These are phyloP conservation scores for Yamagishiella unicocca DNA, from an alignment of 139 green algal species.

Conservation along the genomic window DNA sequence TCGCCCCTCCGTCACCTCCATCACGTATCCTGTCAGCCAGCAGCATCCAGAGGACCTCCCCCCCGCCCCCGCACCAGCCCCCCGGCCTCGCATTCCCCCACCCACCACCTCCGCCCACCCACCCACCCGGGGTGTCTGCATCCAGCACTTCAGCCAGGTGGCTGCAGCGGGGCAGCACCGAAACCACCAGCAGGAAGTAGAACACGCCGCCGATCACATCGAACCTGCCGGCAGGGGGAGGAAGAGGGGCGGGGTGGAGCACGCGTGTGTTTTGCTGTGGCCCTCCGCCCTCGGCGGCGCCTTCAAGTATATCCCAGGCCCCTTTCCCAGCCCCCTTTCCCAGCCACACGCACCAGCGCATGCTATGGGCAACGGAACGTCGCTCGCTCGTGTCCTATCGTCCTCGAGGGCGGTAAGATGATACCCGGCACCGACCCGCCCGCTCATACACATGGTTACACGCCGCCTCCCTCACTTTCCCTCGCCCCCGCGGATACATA, in stretches of 20 bases:
- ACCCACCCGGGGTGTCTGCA: slow-evolving; percentile 25
- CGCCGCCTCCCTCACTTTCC: too few relatives aligned
- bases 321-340: background rate
- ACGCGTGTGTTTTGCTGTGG: background rate
- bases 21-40: background rate
- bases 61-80: background rate
- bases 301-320: background rate
- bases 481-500: too few relatives aligned
- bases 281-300: background rate
- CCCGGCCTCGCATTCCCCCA: background rate
- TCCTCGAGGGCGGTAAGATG: too few relatives aligned
- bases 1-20: background rate
- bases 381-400: too few relatives aligned
- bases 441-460: too few relatives aligned
- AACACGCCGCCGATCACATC: slow-evolving; percentile 88
- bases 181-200: slow-evolving; percentile 91
- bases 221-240: slow-evolving; percentile 67
- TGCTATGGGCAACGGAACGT: too few relatives aligned
- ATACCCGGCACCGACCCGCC: too few relatives aligned
- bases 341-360: background rate
- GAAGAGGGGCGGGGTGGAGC: background rate
- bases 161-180: slow-evolving; percentile 82
- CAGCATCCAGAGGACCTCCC: background rate
- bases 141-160: slow-evolving; percentile 34
- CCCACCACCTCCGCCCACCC: background rate